Evolutionary conservation across 2,329 filamentous ascomycete species (phyloP).

Genomic region (Trichoderma sp.): DNA sequence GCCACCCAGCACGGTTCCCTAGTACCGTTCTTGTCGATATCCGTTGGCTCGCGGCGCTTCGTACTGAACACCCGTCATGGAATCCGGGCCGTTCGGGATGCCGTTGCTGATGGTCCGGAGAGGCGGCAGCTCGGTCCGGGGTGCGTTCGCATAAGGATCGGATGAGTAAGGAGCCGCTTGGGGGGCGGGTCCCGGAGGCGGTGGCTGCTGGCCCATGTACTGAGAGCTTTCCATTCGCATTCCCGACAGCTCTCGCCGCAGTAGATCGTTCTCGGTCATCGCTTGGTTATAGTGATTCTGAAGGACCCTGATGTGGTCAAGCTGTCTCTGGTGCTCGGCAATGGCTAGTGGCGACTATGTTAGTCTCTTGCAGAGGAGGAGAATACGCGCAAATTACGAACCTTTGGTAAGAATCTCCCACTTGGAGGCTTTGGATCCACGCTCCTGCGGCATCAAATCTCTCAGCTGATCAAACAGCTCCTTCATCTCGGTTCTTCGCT

Average conservation of each 20-base stretch:
- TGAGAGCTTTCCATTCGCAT: conserved; percentile 49
- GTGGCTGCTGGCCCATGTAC: conserved; percentile 34
- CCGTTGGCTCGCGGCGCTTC: conserved; percentile 48
- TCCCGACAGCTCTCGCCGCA: conserved; percentile 49
- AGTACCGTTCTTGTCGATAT: conserved; percentile 44
- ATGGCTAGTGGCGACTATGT: conserved; percentile 48
- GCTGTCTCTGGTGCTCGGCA: conserved; percentile 56
- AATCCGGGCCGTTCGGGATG: conserved; percentile 48
- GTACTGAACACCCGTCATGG: conserved; percentile 66
- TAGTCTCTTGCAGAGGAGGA: conserved; percentile 8
- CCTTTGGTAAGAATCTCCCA: conserved; percentile 88
- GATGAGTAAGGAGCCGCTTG: conserved; percentile 28
- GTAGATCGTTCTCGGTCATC: conserved; percentile 44
- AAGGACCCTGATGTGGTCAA: conserved; percentile 47
- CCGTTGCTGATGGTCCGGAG: conserved; percentile 50
- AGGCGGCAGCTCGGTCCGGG: conserved; percentile 54
- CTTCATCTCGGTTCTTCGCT: conserved; percentile 85
- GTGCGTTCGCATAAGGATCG: conserved; percentile 33
- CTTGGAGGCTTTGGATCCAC: conserved; percentile 81
- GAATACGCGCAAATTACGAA: conserved; percentile 39
- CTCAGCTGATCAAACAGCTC: conserved; percentile 78
- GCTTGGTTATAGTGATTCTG: conserved; percentile 44
- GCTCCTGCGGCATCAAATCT: conserved; percentile 74
- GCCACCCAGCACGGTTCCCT: conserved; percentile 4
- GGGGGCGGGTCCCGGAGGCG: conserved; percentile 25